Evolutionary conservation across 177 flowering plant species (phyloP).

Genomic region (Vitis hybrid): DNA sequence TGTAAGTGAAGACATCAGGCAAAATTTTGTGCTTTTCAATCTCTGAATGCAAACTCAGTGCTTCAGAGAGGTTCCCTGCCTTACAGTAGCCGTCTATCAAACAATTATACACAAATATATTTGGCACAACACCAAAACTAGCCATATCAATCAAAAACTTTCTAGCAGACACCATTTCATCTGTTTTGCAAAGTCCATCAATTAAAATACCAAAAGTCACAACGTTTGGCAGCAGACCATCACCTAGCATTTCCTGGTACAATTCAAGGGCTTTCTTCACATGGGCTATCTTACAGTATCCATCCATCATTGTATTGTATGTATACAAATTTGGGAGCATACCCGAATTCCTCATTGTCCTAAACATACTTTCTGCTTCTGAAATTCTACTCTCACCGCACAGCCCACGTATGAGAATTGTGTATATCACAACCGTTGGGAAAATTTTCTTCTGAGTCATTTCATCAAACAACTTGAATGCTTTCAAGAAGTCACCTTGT

Average conservation of each 20-base stretch:
- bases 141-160: conserved; percentile 44
- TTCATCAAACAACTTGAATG: conserved; percentile 45
- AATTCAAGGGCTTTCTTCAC: conserved; percentile 36
- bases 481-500: conserved; percentile 42
- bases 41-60: conserved; percentile 36
- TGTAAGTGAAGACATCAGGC: conserved; percentile 65
- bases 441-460: conserved; percentile 44
- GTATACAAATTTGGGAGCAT: conserved; percentile 62
- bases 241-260: conserved; percentile 49
- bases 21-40: conserved; percentile 39
- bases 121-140: conserved; percentile 54
- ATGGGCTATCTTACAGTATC: conserved; percentile 47
- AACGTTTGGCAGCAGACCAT: conserved; percentile 50
- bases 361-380: conserved; percentile 50
- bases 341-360: conserved; percentile 39
- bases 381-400: conserved; percentile 44
- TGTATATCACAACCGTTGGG: conserved; percentile 61
- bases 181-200: conserved; percentile 51
- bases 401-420: conserved; percentile 53
- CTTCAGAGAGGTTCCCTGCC: conserved; percentile 37
- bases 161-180: conserved; percentile 43
- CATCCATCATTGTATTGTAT: conserved; percentile 63
- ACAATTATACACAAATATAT: conserved; percentile 56
- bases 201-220: conserved; percentile 58
- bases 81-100: conserved; percentile 58